These are phyloP conservation scores for Solanum peruvianum DNA, from an alignment of 257 asterid genomes.

Conservation along the genomic window DNA sequence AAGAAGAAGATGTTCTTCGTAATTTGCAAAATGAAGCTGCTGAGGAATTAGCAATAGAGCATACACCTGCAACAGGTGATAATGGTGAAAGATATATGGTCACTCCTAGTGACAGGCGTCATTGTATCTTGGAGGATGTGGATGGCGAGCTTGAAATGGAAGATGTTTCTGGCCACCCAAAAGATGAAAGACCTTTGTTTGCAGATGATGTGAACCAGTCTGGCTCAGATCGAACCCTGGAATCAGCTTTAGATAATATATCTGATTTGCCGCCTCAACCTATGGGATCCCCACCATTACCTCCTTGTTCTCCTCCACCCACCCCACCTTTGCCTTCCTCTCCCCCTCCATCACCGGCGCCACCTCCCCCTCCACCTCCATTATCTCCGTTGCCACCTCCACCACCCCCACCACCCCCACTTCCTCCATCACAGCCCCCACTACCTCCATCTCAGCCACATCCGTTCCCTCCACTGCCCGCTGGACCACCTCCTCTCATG, in stretches of 20 bases:
- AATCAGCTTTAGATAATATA: conserved; percentile 22
- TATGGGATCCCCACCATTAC: conserved; percentile 87
- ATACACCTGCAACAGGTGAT: conserved; percentile 35
- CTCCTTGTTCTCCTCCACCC: conserved; percentile 66
- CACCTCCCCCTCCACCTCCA: conserved; percentile 30
- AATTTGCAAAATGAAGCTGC: conserved; percentile 25
- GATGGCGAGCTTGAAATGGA: conserved; percentile 99
- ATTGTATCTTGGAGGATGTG: conserved; percentile 80
- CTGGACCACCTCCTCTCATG: conserved; percentile 39
- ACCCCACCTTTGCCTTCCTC: conserved; percentile 89
- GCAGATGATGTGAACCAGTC: conserved; percentile 12
- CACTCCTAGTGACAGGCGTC: conserved; percentile 78
- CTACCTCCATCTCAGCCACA: conserved; percentile 31
- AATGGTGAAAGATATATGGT: conserved; percentile 31
- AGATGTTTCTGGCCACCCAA: conserved; percentile 76
- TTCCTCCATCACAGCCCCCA: conserved; percentile 24
- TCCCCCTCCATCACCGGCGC: conserved; percentile 43
- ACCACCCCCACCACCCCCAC: conserved; percentile 22
- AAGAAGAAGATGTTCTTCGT: conserved; percentile 47
- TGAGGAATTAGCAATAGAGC: conserved; percentile 33
- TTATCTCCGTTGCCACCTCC: conserved; percentile 23
- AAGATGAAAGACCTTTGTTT: conserved; percentile 39
- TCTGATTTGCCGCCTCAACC: conserved; percentile 48
- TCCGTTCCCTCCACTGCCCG: conserved; percentile 36
- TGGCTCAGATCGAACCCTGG: conserved; percentile 15